phyloP scores from a whole-genome alignment of 208 protist species.

The Trichomonas tenax region DNA sequence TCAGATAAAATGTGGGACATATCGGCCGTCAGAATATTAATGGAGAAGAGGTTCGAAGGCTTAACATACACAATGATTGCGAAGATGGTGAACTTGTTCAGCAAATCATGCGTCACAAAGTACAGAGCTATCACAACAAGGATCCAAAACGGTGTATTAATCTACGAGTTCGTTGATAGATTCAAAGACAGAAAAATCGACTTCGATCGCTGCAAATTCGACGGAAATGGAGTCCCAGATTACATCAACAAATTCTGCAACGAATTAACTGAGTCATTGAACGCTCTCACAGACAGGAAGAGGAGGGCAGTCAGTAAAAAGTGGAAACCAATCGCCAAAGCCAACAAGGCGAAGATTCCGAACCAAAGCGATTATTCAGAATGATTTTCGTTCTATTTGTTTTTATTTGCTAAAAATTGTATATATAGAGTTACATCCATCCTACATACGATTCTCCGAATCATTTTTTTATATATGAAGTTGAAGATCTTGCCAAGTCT shows the following conservation, averaged over 20 bases:
- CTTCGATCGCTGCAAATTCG: not conserved
- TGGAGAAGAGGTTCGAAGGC: not conserved
- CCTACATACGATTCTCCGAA: too few relatives aligned
- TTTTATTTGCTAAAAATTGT: not conserved
- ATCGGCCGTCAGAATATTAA: not conserved
- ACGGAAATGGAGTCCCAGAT: not conserved
- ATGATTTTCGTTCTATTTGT: not conserved
- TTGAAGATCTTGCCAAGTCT: not conserved
- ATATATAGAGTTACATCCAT: too few relatives aligned
- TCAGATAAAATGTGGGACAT: too few relatives aligned
- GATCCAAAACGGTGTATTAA: not conserved
- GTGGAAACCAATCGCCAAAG: not conserved
- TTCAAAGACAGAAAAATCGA: not conserved
- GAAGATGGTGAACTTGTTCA: not conserved
- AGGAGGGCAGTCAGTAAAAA: too few relatives aligned
- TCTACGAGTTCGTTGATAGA: not conserved
- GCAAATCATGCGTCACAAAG: not conserved
- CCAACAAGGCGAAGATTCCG: not conserved
- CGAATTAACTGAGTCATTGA: not conserved
- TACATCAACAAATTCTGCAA: not conserved
- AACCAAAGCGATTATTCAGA: not conserved
- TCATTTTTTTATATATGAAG: too few relatives aligned
- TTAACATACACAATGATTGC: not conserved
- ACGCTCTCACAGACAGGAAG: not conserved
- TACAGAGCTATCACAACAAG: not conserved